Percentiles rank a stretch among this genome's conserved stretches.
These are phyloP conservation scores for Volvox africanus DNA, from an alignment of 139 green algal species.

Conservation along the genomic window DNA sequence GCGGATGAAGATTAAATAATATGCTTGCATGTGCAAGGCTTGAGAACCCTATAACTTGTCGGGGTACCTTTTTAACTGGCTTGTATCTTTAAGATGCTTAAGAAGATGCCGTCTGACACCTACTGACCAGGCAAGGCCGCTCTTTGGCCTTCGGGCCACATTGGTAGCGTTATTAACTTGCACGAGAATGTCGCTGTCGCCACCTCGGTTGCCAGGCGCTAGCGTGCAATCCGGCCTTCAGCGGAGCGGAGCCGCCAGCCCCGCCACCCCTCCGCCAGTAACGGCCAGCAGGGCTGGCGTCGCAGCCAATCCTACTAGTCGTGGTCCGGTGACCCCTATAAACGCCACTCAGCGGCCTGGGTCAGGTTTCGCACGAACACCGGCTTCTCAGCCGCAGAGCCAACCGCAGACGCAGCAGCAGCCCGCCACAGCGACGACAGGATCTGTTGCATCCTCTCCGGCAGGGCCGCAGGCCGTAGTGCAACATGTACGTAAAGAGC, in stretches of 20 bases:
- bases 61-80: no score
- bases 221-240: background rate
- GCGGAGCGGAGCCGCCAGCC: background rate
- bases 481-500: background rate
- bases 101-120: no score
- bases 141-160: no score
- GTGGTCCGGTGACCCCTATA: background rate
- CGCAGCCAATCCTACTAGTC: background rate
- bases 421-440: background rate
- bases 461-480: background rate
- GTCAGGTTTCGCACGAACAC: background rate
- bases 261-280: background rate
- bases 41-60: no score
- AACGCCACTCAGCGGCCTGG: background rate
- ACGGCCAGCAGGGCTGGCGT: conserved; percentile 8
- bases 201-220: background rate
- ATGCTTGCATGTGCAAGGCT: no score
- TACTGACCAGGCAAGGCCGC: no score
- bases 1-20: no score
- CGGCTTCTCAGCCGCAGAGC: background rate
- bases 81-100: no score
- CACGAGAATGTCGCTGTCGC: no score
- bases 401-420: conserved; percentile 9
- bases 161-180: no score
- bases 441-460: background rate